Percentiles rank a stretch among this genome's conserved stretches.
Evolutionary conservation across 805 yeast genomes (phyloP).

Genomic region (Candida parachauliodes): DNA sequence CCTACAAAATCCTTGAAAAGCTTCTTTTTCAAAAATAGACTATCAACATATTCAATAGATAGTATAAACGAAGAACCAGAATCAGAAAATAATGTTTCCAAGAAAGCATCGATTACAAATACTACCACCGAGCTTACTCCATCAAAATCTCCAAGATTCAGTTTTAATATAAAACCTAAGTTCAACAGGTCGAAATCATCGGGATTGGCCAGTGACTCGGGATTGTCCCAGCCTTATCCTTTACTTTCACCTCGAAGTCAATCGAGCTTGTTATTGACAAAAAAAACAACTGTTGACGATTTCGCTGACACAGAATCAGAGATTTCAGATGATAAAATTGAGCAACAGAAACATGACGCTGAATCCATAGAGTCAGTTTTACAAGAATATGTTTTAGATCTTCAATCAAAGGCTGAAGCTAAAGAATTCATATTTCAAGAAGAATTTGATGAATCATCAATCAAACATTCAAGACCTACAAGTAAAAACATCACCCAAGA

Average conservation of each 20-base stretch:
- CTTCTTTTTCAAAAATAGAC: slow-evolving; percentile 19
- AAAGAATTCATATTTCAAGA: slow-evolving; percentile 23
- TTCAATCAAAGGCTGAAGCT: background rate
- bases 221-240: slow-evolving; percentile 3
- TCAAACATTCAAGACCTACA: slow-evolving; percentile 2
- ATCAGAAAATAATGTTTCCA: background rate
- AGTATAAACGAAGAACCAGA: slow-evolving; percentile 21
- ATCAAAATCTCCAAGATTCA: slow-evolving; percentile 8
- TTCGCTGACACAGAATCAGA: slow-evolving; percentile 34
- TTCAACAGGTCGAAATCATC: slow-evolving; percentile 20
- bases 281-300: slow-evolving; percentile 25
- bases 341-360: slow-evolving; percentile 8
- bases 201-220: slow-evolving; percentile 5
- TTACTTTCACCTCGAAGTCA: background rate
- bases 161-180: slow-evolving; percentile 17
- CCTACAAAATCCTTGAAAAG: slow-evolving; percentile 25
- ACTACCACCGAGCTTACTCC: slow-evolving; percentile 5
- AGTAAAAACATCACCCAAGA: slow-evolving; percentile 1
- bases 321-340: slow-evolving; percentile 13
- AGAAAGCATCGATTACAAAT: too few species aligned
- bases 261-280: slow-evolving; percentile 7
- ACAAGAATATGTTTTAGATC: slow-evolving; percentile 19
- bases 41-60: slow-evolving; percentile 22
- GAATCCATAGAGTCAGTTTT: slow-evolving; percentile 20
- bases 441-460: slow-evolving; percentile 17